Evolutionary conservation across 495 filamentous ascomycete species (phyloP), one percentile per base, ranked within the genome.

Genomic region (Platismatia glauca): DNA sequence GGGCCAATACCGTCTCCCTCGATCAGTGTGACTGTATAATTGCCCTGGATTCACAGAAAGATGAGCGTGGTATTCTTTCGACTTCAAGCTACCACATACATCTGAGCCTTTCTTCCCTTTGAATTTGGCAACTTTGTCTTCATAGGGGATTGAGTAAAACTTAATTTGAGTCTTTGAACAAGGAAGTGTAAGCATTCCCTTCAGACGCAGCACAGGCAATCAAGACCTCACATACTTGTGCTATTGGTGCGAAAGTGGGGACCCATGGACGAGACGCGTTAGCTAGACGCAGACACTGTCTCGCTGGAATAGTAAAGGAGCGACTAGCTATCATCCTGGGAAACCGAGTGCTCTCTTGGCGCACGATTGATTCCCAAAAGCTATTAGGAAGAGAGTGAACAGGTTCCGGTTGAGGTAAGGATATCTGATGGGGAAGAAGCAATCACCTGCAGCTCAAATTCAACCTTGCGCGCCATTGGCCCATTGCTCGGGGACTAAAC

Each of bases 1-100:
- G 93, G 93, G 63, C 94, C 94, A 72, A 98, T 98, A 74, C 94
- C 94, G 71, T 97, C 94, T 78, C 94, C 94, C 80, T 98, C 94
- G 67, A 98, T 98, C 75, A 98, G 81, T 69, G 90, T 94, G 70
- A 97, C 93, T 50, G 87, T 89, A 82, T 88, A 98, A 75, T 90
- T 90, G 70, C 93, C 94, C 93, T 97, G 70, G 39, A 55, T 56
- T 48, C 31, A 50, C 9, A 22, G 39, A 34, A 55, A 29, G 57
- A 65, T 63, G 13, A 63, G 61, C 41, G 11, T 31, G 16, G 29
- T 31, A 11, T 18, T 50, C 13, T n/a, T 29, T n/a, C 13, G 34
- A 3, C 12, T n/a, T n/a, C 22, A 20, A 39, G 16, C n/a, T n/a
- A n/a, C n/a, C 64, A 53, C 50, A 44, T 86, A 96, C 93, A 82